phyloP scores from a whole-genome alignment of 495 filamentous ascomycete species.

The Neurospora sp. region DNA sequence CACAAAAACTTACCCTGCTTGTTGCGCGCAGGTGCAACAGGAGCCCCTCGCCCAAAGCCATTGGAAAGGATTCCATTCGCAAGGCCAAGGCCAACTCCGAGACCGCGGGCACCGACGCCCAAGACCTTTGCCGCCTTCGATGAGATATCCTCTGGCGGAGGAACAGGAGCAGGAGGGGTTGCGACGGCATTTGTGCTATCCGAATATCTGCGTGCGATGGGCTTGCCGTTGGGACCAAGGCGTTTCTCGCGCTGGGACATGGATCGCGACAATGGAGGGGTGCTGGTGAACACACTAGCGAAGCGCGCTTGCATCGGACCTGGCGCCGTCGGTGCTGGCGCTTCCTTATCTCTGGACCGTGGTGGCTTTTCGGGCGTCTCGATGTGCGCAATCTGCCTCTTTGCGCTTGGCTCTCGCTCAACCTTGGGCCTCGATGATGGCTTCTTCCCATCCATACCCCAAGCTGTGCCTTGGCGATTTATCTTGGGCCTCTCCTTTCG shows the following conservation, averaged over 20 bases:
- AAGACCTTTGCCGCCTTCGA: conserved; percentile 45
- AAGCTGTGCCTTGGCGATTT: conserved; percentile 32
- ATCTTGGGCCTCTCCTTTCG: conserved; percentile 39
- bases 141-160: conserved; percentile 38
- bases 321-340: conserved; percentile 28
- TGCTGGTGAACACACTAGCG: conserved; percentile 40
- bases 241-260: conserved; percentile 42
- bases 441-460: conserved; percentile 34
- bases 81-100: conserved; percentile 5
- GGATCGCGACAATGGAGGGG: conserved; percentile 41
- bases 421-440: conserved; percentile 26
- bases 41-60: conserved; percentile 18
- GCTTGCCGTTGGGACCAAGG: conserved; percentile 21
- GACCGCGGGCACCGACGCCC: conserved; percentile 26
- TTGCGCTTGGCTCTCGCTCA: conserved; percentile 25
- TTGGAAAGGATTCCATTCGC: conserved; percentile 7
- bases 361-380: conserved; percentile 28
- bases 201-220: conserved; percentile 39
- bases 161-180: conserved; percentile 11
- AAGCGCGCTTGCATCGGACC: conserved; percentile 23
- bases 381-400: conserved; percentile 19
- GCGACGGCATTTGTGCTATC: conserved; percentile 34
- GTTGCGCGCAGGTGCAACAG: conserved; percentile 18
- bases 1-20: conserved; percentile 15
- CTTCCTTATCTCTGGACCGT: conserved; percentile 31